Evolutionary conservation across 2,329 filamentous ascomycete genomes (phyloP).

Genomic region (Penicillium sp.): DNA sequence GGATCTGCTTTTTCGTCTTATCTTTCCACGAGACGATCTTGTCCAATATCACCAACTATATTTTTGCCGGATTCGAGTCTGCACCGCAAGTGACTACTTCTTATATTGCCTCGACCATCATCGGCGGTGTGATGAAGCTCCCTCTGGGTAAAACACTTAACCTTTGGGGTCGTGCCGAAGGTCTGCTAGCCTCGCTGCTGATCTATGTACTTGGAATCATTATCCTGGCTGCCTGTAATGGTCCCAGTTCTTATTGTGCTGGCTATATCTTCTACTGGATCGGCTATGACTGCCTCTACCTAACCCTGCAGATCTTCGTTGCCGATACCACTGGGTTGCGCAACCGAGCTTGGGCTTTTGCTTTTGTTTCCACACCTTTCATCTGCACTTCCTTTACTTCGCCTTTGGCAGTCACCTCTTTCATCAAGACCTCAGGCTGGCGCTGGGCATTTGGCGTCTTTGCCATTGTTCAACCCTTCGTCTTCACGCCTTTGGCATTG

Average conservation of each 20-base stretch:
- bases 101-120: not conserved
- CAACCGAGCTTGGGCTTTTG: conserved; percentile 58
- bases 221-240: not conserved
- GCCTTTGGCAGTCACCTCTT: not conserved
- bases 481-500: not conserved
- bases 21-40: not conserved
- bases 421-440: not conserved
- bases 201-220: not conserved
- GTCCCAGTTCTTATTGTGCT: conserved; percentile 32
- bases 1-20: not conserved
- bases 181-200: not conserved
- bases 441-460: not conserved
- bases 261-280: conserved; percentile 60
- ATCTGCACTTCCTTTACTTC: not conserved
- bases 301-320: conserved; percentile 56
- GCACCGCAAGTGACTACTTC: not conserved
- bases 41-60: not conserved
- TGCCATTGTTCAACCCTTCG: not conserved
- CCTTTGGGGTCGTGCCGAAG: not conserved
- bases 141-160: not conserved
- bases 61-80: not conserved
- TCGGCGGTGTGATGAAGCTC: not conserved
- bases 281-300: conserved; percentile 53
- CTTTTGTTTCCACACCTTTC: conserved; percentile 42
- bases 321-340: conserved; percentile 59